phyloP scores from a whole-genome alignment of 2,329 filamentous ascomycete species.

The Venturia asperata region DNA sequence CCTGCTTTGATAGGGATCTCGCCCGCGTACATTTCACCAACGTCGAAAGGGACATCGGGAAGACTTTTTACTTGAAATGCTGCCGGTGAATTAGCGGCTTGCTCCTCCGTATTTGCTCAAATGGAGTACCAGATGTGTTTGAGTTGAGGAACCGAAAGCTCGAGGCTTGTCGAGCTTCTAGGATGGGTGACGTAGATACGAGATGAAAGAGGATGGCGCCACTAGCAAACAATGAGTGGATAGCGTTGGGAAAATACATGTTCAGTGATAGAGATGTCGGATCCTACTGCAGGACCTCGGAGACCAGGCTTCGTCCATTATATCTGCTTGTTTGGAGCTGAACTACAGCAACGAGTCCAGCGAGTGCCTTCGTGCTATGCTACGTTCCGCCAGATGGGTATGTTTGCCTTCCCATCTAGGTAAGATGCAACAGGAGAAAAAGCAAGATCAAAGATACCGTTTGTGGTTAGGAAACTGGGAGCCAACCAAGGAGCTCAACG shows the following conservation, averaged over 20 bases:
- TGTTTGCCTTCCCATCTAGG: not conserved
- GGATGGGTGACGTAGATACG: not conserved
- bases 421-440: not conserved
- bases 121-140: not conserved
- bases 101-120: not conserved
- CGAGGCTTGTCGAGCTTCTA: not conserved
- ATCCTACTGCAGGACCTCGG: not conserved
- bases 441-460: not conserved
- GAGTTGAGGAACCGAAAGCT: constrained; percentile 3
- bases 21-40: constrained; percentile 21
- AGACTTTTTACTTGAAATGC: constrained; percentile 17
- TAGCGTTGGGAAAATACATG: not conserved
- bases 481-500: not conserved
- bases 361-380: not conserved
- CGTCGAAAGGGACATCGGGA: constrained; percentile 17
- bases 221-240: not conserved
- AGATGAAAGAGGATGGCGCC: not conserved
- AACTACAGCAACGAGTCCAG: not conserved
- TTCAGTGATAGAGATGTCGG: not conserved
- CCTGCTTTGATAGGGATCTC: constrained; percentile 18
- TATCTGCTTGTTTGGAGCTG: not conserved
- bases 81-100: not conserved
- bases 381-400: not conserved
- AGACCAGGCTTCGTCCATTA: not conserved
- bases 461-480: not conserved